phyloP scores from a whole-genome alignment of 305 asterid genomes.

The Rubia balearica region DNA sequence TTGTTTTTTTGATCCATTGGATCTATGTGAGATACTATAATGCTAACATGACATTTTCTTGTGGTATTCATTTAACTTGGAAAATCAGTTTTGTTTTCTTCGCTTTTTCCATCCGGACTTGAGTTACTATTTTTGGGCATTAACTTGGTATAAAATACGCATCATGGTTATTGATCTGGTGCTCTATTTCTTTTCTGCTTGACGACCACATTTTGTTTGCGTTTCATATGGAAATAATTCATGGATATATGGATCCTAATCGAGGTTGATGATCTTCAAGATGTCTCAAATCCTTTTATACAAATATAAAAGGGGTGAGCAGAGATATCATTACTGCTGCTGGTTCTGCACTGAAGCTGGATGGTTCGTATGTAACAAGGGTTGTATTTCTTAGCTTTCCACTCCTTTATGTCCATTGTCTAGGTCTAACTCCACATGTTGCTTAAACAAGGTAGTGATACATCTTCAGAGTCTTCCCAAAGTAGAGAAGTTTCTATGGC shows the following conservation, averaged over 20 bases:
- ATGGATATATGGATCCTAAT: constrained; percentile 49
- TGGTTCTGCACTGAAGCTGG: constrained; percentile 76
- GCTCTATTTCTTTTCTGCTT: background rate
- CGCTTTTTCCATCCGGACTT: background rate
- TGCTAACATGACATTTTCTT: background rate
- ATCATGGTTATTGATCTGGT: background rate
- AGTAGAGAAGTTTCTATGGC: constrained; percentile 71
- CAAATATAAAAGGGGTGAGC: constrained; percentile 60
- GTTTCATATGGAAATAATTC: too few species aligned
- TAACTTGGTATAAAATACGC: background rate
- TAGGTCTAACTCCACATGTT: constrained; percentile 8
- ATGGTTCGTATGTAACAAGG: constrained; percentile 94
- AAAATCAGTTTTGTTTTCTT: background rate
- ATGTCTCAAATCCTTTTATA: constrained; percentile 78
- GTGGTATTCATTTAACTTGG: background rate
- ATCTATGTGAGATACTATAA: background rate
- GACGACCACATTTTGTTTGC: background rate
- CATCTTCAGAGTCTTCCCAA: constrained; percentile 82
- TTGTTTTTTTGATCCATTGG: background rate
- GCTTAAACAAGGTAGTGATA: constrained; percentile 55
- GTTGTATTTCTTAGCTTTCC: constrained; percentile 25
- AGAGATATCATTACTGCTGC: constrained; percentile 79
- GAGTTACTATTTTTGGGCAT: background rate
- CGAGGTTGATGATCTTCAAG: constrained; percentile 95
- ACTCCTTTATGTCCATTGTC: constrained; percentile 4